A percentile compares a stretch with the other conserved stretches of the same genome.
phyloP scores from a whole-genome alignment of 352 stramenopile species.

The Blastocystis hominis region DNA sequence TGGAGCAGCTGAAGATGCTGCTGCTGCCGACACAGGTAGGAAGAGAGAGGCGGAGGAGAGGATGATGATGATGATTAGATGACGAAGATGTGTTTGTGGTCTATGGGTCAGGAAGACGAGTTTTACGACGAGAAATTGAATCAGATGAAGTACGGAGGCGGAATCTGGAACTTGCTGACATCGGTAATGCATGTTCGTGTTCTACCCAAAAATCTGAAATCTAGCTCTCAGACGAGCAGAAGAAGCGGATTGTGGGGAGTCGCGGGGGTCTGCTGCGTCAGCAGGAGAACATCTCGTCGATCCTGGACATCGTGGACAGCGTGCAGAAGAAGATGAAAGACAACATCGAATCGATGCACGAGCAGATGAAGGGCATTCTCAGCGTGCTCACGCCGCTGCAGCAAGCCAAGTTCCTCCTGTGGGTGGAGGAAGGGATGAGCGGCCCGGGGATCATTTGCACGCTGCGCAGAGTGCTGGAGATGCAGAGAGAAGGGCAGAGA shows the following conservation, averaged over 20 bases:
- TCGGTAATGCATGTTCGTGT: slow-evolving; percentile 51
- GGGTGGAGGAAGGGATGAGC: slow-evolving; percentile 56
- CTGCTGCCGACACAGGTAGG: slow-evolving; percentile 59
- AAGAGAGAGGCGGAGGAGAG: not conserved
- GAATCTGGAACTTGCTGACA: slow-evolving; percentile 62
- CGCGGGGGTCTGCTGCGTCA: slow-evolving; percentile 43
- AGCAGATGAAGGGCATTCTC: slow-evolving; percentile 60
- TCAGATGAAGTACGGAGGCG: slow-evolving; percentile 58
- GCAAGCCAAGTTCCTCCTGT: slow-evolving; percentile 61
- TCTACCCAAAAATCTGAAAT: not conserved
- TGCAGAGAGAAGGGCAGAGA: not conserved
- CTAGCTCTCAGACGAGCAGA: slow-evolving; percentile 59
- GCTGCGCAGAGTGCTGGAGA: not conserved
- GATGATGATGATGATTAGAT: slow-evolving; percentile 33
- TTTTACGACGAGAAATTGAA: slow-evolving; percentile 62
- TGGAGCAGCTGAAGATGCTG: slow-evolving; percentile 60
- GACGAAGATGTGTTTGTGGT: slow-evolving; percentile 62
- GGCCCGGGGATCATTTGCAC: not conserved
- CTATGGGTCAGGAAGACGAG: slow-evolving; percentile 61
- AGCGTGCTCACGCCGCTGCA: slow-evolving; percentile 53
- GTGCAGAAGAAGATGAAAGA: slow-evolving; percentile 55
- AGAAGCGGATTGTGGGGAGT: slow-evolving; percentile 59
- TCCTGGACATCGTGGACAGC: slow-evolving; percentile 58
- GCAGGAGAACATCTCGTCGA: slow-evolving; percentile 59
- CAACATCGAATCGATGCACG: slow-evolving; percentile 54